Base-by-base conservation (phyloP, 2,329 filamentous ascomycete genomes). In the Zymoseptoria pseudotritici region DNA sequence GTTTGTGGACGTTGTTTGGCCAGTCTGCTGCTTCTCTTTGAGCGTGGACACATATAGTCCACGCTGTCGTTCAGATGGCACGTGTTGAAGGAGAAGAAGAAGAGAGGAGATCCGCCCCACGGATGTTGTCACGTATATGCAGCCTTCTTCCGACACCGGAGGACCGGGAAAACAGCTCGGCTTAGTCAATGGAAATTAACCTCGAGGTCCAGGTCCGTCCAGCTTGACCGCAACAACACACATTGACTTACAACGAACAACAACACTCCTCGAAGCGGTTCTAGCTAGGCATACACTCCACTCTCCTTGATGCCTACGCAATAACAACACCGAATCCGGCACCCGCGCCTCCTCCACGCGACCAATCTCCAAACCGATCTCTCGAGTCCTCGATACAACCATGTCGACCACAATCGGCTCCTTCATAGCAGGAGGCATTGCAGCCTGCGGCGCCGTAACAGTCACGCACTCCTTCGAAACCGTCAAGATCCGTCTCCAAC, bases 401-500 rank as follows among this genome's bases (percentile, higher is more conserved):
- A 80, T 80, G 78, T 76, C 78, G 54, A 80, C 78, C 58, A 80
- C 78, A n/a, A 70, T 76, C 53, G 78, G 79, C 67, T 90, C 91
- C 63, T 99, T 99, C 80, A 86, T 97, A 71, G 93, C 94, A 59
- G 94, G 94, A 74, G 94, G 94, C 73, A 89, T 99, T 72, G 94
- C 94, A 73, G 94, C 94, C 66, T 97, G 93, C 78, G 94, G 94
- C 72, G 94, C 94, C 66, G 94, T 99, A 60, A 97, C 93, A 50
- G 92, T 95, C 66, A 97, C 94, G 55, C 94, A 99, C 77, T 92
- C 92, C 59, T 97, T 97, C 79, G 94, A 99, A 78, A 97, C 93
- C 11, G 91, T 99, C 74, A 99, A 99, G 84, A 97, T 97, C 73
- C 89, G 91, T 71, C 86, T 99, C 83, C 94, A 99, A 79, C 77